phyloP scores from a whole-genome alignment of 164 flowering plant genomes.

The Macadamia tetraphylla region DNA sequence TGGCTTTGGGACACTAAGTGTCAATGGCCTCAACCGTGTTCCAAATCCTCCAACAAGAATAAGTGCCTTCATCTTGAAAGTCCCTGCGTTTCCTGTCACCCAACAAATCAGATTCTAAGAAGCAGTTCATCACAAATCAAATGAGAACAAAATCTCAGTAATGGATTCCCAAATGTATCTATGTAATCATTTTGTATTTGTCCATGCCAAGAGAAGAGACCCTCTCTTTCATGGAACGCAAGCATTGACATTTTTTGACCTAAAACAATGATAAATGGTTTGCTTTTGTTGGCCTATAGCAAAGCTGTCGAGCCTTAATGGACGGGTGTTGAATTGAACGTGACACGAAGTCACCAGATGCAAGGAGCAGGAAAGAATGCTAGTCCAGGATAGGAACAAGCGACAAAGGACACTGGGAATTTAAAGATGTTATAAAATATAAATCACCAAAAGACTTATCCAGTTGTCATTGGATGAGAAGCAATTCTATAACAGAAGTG shows the following conservation, averaged over 20 bases:
- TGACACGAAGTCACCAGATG: constrained; percentile 4
- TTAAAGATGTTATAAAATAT: neutral
- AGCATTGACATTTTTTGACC: neutral
- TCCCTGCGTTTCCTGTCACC: neutral
- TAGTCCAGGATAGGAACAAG: constrained; percentile 1
- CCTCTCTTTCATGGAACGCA: neutral
- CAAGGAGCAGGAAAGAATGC: constrained; percentile 8
- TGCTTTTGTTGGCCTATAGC: neutral
- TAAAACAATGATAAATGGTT: neutral
- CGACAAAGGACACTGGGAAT: neutral
- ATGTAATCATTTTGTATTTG: neutral
- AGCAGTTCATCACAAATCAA: neutral
- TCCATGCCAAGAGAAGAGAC: neutral
- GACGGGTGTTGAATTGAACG: constrained; percentile 13
- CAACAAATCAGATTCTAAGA: neutral
- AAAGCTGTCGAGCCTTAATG: constrained; percentile 10
- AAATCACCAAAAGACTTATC: constrained; percentile 6
- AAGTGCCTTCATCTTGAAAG: constrained; percentile 19
- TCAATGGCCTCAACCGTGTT: constrained; percentile 24
- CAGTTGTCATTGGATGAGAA: constrained; percentile 5
- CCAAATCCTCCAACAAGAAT: constrained; percentile 25
- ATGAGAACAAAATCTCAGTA: neutral
- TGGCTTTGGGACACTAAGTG: constrained; percentile 23
- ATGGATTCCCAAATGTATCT: neutral
- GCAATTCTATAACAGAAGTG: neutral